Evolutionary conservation across 2,329 filamentous ascomycete genomes (phyloP).

Genomic region (Fusarium protoensiforme): DNA sequence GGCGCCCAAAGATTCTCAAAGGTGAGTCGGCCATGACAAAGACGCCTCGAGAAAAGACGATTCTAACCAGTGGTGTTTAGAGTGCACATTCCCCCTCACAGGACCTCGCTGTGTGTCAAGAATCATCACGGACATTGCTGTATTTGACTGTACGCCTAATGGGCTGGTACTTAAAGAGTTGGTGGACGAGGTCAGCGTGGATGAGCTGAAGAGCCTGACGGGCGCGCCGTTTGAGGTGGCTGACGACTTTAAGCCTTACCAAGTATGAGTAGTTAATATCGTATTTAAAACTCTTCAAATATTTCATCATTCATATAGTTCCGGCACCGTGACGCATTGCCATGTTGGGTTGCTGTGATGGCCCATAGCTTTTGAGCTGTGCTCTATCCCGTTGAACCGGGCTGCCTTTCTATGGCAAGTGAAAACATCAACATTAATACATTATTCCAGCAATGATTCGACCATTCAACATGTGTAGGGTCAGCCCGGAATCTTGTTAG

Average conservation of each 20-base stretch:
- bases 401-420: background rate
- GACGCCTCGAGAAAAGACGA: background rate
- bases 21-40: conserved; percentile 53
- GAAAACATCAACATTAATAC: background rate
- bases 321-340: background rate
- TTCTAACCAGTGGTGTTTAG: background rate
- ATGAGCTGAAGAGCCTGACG: background rate
- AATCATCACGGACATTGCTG: conserved; percentile 82
- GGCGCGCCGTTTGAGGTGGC: background rate
- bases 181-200: background rate
- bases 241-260: background rate
- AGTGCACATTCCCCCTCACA: conserved; percentile 87
- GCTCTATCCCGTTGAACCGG: background rate
- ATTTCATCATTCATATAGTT: background rate
- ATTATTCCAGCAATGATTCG: background rate
- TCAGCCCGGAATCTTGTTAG: background rate
- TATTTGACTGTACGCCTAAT: background rate
- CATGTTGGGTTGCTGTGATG: background rate
- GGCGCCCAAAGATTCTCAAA: conserved; percentile 89
- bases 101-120: conserved; percentile 87
- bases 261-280: background rate
- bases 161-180: conserved; percentile 2
- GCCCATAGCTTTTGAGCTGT: background rate
- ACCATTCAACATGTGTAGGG: background rate
- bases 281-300: background rate